Base-by-base conservation (phyloP, 2,329 filamentous ascomycete species). In the Colletotrichum agaves region DNA sequence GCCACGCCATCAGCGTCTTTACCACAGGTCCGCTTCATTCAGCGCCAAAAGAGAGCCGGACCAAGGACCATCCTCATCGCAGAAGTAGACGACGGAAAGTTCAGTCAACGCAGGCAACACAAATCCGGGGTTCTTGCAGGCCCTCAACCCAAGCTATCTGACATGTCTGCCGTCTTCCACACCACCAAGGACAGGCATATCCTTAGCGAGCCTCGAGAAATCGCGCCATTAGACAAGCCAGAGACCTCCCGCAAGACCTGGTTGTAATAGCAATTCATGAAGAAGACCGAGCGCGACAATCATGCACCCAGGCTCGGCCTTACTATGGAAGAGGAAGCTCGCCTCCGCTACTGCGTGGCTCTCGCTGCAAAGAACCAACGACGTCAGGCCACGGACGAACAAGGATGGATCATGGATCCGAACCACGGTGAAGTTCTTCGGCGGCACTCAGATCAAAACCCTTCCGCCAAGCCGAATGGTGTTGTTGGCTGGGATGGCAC, bases 361-460 rank as follows among this genome's bases (percentile, higher is more conserved):
- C 46, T 27, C 50, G 35, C 31, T 55, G 15, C 31, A 19, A 50
- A 46, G 27, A 19, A 27, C 60, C 47, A 59, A 55, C 46, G 23
- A 39, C 53, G 55, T 33, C 19, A 35, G 56, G 17, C 50, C 39
- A 37, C 31, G 61, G 55, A 61, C 53, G 13, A 58, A 58, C 35
- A n/a, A 52, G 44, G 50, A 63, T 58, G 60, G 27, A 21, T 58
- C 52, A 53, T 19, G 39, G 39, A 27, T 27, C 31, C 47, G 27
- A 50, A 33, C 27, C 8, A 44, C 52, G 61, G 41, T 39, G 37
- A 64, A 39, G 17, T 39, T 63, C 52, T 55, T 75, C 74, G 73
- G 74, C 70, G 74, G 67, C 70, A 73, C 71, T 74, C 66, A 70
- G 72, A 70, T 73, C 53, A 61, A 63, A 53, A 27, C 23, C 41